Percentiles rank a stretch among this genome's conserved stretches.
These are phyloP conservation scores for Candida maris DNA, from an alignment of 805 yeast species.

Conservation along the genomic window DNA sequence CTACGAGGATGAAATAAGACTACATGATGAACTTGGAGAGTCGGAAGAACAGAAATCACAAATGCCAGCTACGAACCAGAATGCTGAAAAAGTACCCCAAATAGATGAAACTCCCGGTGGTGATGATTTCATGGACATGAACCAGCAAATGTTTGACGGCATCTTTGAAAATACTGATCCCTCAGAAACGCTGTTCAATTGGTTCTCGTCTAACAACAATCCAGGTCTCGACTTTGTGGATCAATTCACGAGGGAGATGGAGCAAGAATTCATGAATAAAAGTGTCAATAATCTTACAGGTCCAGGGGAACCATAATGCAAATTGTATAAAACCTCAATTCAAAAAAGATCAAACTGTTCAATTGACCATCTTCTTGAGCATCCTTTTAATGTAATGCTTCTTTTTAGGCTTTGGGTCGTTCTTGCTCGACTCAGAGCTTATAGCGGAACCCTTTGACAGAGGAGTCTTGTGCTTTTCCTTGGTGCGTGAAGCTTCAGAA, in stretches of 20 bases:
- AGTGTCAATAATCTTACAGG: slow-evolving; percentile 15
- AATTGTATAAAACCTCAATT: no score
- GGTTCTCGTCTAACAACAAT: slow-evolving; percentile 46
- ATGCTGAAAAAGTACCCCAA: not conserved
- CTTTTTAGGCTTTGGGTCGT: slow-evolving; percentile 7
- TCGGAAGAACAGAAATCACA: slow-evolving; percentile 5
- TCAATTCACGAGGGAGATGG: slow-evolving; percentile 79
- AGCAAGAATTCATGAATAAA: slow-evolving; percentile 51
- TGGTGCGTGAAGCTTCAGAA: no score
- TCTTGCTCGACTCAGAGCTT: not conserved
- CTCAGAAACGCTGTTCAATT: slow-evolving; percentile 40
- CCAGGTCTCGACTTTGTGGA: slow-evolving; percentile 62
- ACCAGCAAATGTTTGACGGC: slow-evolving; percentile 32
- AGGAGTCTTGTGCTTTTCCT: no score
- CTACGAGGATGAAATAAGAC: slow-evolving; percentile 23
- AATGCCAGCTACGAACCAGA: not conserved
- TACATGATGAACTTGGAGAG: slow-evolving; percentile 13
- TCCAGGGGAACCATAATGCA: not conserved
- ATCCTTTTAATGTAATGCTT: slow-evolving; percentile 12
- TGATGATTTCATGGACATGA: slow-evolving; percentile 13
- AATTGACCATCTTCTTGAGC: slow-evolving; percentile 14
- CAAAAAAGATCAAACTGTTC: not conserved
- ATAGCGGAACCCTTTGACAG: no score
- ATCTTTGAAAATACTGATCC: slow-evolving; percentile 30
- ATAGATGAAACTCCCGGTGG: not conserved